Evolutionary conservation across 352 stramenopile genomes (phyloP), one percentile per base, ranked within the genome.

Genomic region (Globisporangium canariense): DNA sequence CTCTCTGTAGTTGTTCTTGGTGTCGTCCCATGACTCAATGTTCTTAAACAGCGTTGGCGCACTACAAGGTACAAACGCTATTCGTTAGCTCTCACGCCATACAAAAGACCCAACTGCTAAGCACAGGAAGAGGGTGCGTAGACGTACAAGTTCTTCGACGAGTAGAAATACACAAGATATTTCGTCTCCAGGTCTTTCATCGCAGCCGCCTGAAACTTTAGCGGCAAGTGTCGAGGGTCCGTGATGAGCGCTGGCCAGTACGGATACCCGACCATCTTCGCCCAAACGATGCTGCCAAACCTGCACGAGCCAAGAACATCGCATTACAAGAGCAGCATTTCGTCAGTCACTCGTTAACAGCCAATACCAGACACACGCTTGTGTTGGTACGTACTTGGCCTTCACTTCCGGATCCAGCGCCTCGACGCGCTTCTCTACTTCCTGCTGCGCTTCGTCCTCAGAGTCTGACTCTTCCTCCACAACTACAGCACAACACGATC

Each of bases 221-320:
- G 1, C 2, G 76, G 70, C 54, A 93, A 51, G 30, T 78, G 64
- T 0, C 76, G 70, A 20, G 84, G 86, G 54, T 93, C 81, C 20
- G 75, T 81, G 59, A 94, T 89, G 49, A 93, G 68, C 30, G 73
- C 83, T 22, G 86, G 86, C 86, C 86, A 94, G 71, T 87, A 94
- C 43, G 86, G 86, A 57, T 86, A 94, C 3, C 86, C 78, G 8
- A 71, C 73, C 83, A 94, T 94, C 58, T 88, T 90, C n/a, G 76
- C 82, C 86, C 86, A 94, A 53, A 86, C 81, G 50, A 94, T 86
- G 58, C 81, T 65, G 52, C 86, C 86, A 68, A 89, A 94, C 57
- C 81, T 88, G 43, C 55, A 47, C 11, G 14, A 56, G 28, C 22
- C 3, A 54, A 11, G 64, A 30, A 28, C 5, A 56, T 9, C 25